phyloP scores from a whole-genome alignment of 176 grass and related monocot genomes.

The Eremochloa ophiuroides region DNA sequence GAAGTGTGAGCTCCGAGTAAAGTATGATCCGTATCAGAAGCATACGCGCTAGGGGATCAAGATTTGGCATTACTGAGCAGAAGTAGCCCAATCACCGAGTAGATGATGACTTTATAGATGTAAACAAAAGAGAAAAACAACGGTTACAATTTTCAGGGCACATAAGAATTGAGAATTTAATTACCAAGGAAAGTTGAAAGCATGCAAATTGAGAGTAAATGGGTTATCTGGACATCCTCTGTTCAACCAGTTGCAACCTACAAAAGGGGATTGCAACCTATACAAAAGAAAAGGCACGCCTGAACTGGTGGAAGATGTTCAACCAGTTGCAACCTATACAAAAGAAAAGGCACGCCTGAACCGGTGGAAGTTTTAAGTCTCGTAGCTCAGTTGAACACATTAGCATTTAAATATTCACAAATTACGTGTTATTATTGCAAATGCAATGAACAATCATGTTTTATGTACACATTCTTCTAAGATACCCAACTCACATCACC shows the following conservation, averaged over 20 bases:
- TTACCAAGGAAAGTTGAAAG: too few relatives aligned
- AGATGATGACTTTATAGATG: too few relatives aligned
- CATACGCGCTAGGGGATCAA: too few relatives aligned
- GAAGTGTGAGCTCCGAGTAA: too few relatives aligned
- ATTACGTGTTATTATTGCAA: constrained; percentile 51
- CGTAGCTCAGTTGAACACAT: not conserved
- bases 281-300: too few relatives aligned
- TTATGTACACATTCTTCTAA: constrained; percentile 60
- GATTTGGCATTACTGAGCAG: too few relatives aligned
- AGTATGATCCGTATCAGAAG: too few relatives aligned
- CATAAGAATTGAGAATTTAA: not conserved
- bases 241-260: constrained; percentile 5
- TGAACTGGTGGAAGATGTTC: too few relatives aligned
- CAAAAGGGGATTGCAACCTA: not conserved
- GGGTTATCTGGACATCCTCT: not conserved
- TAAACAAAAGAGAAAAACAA: too few relatives aligned
- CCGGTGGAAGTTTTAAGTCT: not conserved
- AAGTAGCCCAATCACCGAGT: too few relatives aligned
- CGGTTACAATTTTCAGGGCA: not conserved
- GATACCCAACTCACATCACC: constrained; percentile 41
- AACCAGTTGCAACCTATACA: too few relatives aligned
- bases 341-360: not conserved
- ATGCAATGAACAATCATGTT: constrained; percentile 45
- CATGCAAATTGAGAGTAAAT: not conserved
- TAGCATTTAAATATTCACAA: constrained; percentile 44